Base-by-base conservation (phyloP, 2,329 filamentous ascomycete species). In the Botrytis pseudocinerea region DNA sequence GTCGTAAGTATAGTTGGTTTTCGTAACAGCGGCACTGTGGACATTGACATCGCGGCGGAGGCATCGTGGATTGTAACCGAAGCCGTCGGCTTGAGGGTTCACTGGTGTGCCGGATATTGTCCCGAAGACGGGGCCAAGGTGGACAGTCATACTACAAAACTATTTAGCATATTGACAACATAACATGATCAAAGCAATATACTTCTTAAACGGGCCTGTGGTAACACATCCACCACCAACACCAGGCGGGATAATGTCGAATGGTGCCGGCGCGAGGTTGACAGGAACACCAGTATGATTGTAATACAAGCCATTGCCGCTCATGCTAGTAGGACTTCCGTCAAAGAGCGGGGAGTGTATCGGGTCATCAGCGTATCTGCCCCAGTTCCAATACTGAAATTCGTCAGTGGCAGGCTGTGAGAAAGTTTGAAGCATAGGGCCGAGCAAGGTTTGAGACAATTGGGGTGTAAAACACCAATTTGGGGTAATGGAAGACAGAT, bases 221-320 rank as follows among this genome's bases (percentile, higher is more conserved):
- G 79, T 82, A 5, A 90, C 82, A 76, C 87, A 89, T 4, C 87
- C 88, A 44, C 87, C 87, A n/a, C 88, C 87, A 1, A 83, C 84
- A 35, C 86, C 70, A 1, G 84, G 84, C 0, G 84, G 85, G 71
- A 80, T 77, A 73, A 82, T 38, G 54, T 78, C 69, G n/a, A 70
- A 73, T 16, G 74, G 75, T n/a, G 69, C 54, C 40, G 76, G 74
- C 2, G 77, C 74, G 0, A 68, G 74, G 3, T 69, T 54, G 18
- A 79, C 73, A 32, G 72, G 72, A 2, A 76, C 72, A 48, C 75
- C 74, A 2, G 75, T 75, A 68, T 81, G 75, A 9, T 76, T 73
- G 12, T 75, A 71, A 65, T 79, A 81, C 6, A 74, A 78, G 28
- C 87, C 86, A 74, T 88, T 84, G 35, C 86, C 85, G 42, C 83